Percentiles rank a stretch among this genome's conserved stretches.
Evolutionary conservation across 129 eudicot species (phyloP).

Genomic region (Centella asiatica): DNA sequence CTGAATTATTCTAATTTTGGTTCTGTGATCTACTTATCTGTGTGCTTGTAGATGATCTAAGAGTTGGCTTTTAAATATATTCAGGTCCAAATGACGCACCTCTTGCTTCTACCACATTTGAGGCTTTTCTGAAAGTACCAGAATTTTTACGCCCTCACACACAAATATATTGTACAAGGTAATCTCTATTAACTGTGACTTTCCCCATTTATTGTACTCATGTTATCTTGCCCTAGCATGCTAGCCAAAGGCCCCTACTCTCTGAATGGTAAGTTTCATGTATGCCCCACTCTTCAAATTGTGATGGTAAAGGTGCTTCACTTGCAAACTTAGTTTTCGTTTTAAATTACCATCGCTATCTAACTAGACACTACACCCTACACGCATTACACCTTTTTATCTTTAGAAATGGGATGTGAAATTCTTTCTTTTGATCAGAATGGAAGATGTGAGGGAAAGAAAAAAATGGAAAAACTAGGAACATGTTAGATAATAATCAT

Average conservation of each 20-base stretch:
- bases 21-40: neutral
- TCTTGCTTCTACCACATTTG: slow-evolving; percentile 72
- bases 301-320: no score
- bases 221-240: no score
- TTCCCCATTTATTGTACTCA: neutral
- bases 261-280: no score
- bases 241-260: no score
- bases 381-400: neutral
- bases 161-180: slow-evolving; percentile 98
- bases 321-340: no score
- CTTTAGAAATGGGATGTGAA: neutral
- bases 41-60: slow-evolving; percentile 23
- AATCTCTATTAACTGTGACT: slow-evolving; percentile 15
- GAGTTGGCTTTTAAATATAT: slow-evolving; percentile 27
- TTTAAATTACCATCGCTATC: neutral
- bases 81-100: slow-evolving; percentile 98
- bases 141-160: slow-evolving; percentile 91
- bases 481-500: no score
- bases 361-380: neutral
- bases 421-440: neutral
- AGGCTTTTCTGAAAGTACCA: slow-evolving; percentile 90
- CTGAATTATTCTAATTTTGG: neutral
- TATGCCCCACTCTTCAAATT: no score
- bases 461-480: neutral
- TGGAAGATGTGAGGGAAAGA: neutral